Percentiles rank a stretch among this genome's conserved stretches.
Conservation (phyloP, 2,329 filamentous ascomycete genomes). For the Sclerotiophoma versabilis region DNA sequence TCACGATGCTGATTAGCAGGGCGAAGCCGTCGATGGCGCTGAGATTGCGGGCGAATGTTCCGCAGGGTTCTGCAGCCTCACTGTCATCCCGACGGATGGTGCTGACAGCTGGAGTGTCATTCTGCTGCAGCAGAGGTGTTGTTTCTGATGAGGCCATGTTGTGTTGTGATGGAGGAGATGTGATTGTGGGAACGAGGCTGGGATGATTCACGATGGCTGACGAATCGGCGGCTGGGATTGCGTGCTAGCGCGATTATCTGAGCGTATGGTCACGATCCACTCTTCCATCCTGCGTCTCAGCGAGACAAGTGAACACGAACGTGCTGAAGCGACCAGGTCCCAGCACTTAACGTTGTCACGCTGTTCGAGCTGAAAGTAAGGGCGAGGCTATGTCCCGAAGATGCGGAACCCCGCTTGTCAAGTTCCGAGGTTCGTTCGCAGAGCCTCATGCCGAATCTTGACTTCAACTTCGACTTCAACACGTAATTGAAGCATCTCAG, state of each 20-base stretch:
- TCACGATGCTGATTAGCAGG: conserved; percentile 69
- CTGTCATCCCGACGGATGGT: conserved; percentile 21
- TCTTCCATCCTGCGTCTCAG: not conserved
- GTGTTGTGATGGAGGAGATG: conserved; percentile 1
- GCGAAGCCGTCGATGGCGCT: conserved; percentile 56
- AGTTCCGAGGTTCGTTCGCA: conserved; percentile 11
- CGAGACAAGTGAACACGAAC: not conserved
- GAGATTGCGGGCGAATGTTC: conserved; percentile 45
- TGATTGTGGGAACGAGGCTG: conserved; percentile 1
- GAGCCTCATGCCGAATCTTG: conserved; percentile 10
- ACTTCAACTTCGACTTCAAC: not conserved
- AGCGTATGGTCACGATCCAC: not conserved
- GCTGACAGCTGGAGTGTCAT: conserved; percentile 12
- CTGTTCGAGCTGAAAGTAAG: not conserved
- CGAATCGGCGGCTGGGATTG: conserved; percentile 12
- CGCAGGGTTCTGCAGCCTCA: conserved; percentile 20
- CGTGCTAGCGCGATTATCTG: conserved; percentile 16
- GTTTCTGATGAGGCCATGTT: conserved; percentile 34
- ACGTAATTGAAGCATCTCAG: not conserved
- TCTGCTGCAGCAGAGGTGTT: conserved; percentile 29
- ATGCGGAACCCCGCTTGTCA: conserved; percentile 12
- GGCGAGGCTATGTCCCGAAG: conserved; percentile 5
- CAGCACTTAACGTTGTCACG: not conserved
- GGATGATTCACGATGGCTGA: conserved; percentile 8
- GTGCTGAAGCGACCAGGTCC: too few species aligned